Evolutionary conservation across 1,284 basidiomycete species (phyloP).

Genomic region (Mycosarcoma maydis): DNA sequence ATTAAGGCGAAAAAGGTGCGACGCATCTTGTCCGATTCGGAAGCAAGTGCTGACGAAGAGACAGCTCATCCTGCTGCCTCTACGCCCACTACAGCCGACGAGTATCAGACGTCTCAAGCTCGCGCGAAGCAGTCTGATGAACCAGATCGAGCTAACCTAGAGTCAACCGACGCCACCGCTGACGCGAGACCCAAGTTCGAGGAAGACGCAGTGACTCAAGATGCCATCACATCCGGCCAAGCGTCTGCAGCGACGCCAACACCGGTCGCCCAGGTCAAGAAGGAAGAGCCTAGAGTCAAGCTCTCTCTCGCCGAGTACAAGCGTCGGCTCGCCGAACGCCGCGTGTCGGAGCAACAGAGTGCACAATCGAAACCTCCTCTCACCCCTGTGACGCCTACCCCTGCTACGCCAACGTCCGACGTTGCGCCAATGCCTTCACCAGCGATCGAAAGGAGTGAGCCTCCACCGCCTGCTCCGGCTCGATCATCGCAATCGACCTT

Average conservation of each 20-base stretch:
- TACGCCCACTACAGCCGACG: background rate
- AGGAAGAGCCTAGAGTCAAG: constrained; percentile 55
- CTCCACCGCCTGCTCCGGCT: constrained; percentile 3
- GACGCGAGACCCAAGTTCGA: background rate
- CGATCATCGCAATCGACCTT: constrained; percentile 14
- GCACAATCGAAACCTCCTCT: constrained; percentile 1
- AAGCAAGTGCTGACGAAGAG: constrained; percentile 27
- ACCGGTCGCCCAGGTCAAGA: constrained; percentile 36
- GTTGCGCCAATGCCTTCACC: constrained; percentile 24
- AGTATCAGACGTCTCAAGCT: constrained; percentile 1
- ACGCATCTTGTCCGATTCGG: constrained; percentile 35
- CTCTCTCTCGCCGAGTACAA: constrained; percentile 65
- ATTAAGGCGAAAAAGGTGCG: constrained; percentile 36
- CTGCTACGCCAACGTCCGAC: constrained; percentile 24
- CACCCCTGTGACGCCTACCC: constrained; percentile 15
- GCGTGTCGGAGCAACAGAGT: constrained; percentile 44
- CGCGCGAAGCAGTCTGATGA: background rate
- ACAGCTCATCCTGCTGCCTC: constrained; percentile 3
- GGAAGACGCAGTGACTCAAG: background rate
- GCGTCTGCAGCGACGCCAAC: too few relatives aligned
- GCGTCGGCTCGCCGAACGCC: constrained; percentile 59
- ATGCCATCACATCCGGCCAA: too few relatives aligned
- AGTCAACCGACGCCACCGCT: background rate
- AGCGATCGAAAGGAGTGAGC: constrained; percentile 18
- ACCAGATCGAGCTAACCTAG: background rate